Base-by-base conservation (phyloP, 768 basidiomycete species). In the Leccinellum albellum region DNA sequence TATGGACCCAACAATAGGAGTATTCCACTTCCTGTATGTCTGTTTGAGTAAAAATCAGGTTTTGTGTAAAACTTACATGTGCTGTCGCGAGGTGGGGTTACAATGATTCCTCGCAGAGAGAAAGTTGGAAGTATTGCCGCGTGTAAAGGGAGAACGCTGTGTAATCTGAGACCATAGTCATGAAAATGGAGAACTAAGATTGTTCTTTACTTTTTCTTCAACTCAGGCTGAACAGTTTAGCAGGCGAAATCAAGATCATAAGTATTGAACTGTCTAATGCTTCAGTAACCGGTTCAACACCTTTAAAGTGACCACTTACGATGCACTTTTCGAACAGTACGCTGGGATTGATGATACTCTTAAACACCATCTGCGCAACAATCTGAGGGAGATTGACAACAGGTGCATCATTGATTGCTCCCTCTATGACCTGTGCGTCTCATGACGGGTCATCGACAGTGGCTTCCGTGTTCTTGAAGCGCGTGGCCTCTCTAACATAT, bases 401-500 rank as follows among this genome's bases (percentile, higher is more conserved):
- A 26, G 57, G 51, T 45, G 67, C 68, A 20, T 17, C 32, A 28
- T 69, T 51, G 33, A 65, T 45, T 12, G 66, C 66, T 1, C 35
- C 61, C 29, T 65, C 57, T 37, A 69, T 59, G 44, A 67, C 61
- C 17, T 70, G 51, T 32, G 57, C 26, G 24, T 63, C 57, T 17
- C 64, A 58, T 12, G 58, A 53, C 6, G 57, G 61, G 23, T 50
- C 50, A 20, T 63, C 50, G 47, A 67, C 32, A 10, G 28, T 51
- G 20, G 49, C 31, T 54, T 50, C 42, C 2, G 57, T 67, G n/a
- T 45, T n/a, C 42, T 63, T 67, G 60, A 67, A 69, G n/a, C 68
- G 65, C 17, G 63, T 58, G 7, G 68, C 68, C 54, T 69, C 67
- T 37, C 63, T 45, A 17, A 69, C 61, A 40, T 69, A 70, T 15